These are phyloP conservation scores for Letharia columbiana DNA, from an alignment of 495 filamentous ascomycete genomes.

Conservation along the genomic window DNA sequence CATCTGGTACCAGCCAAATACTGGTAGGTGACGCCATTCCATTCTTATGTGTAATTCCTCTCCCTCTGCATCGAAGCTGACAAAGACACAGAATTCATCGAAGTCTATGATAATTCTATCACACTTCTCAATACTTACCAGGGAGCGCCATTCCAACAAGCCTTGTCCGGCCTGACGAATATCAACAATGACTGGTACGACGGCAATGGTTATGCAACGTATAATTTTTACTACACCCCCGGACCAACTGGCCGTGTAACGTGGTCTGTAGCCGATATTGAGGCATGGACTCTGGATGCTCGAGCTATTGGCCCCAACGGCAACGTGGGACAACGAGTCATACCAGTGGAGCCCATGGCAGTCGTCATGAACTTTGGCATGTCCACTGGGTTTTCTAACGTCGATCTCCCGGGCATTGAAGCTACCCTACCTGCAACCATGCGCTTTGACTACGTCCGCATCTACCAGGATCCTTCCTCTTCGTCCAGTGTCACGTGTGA, in stretches of 20 bases:
- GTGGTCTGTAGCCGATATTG: conserved; percentile 59
- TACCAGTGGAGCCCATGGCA: conserved; percentile 63
- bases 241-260: conserved; percentile 52
- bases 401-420: conserved; percentile 47
- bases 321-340: conserved; percentile 60
- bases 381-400: conserved; percentile 55
- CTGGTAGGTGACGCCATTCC: conserved; percentile 27
- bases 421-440: conserved; percentile 58
- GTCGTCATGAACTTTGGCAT: conserved; percentile 68
- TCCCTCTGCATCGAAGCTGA: conserved; percentile 10
- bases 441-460: conserved; percentile 66
- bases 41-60: neutral
- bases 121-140: conserved; percentile 57
- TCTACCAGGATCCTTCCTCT: conserved; percentile 56
- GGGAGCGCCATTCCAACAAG: conserved; percentile 65
- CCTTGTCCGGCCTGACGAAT: conserved; percentile 60
- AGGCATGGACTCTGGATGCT: conserved; percentile 59
- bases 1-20: conserved; percentile 67
- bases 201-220: conserved; percentile 61
- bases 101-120: conserved; percentile 51
- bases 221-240: conserved; percentile 64
- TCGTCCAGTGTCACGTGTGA: conserved; percentile 57
- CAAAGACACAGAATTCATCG: conserved; percentile 43
- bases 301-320: conserved; percentile 61
- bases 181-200: conserved; percentile 75